Evolutionary conservation across 257 asterid species (phyloP).

Genomic region (Plectranthus barbatus): DNA sequence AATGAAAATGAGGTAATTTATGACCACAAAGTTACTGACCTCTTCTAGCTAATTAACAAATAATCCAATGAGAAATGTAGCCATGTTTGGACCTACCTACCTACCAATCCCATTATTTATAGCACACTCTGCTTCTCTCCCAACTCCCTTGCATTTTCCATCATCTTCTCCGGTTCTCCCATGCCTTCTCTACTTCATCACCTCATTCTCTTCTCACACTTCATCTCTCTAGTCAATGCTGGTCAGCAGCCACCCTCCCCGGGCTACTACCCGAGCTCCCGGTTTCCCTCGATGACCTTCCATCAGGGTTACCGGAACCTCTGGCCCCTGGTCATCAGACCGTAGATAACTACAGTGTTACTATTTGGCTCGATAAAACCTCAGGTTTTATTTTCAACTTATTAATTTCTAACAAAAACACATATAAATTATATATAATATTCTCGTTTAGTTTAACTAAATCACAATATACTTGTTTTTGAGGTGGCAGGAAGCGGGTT

Average conservation of each 20-base stretch:
- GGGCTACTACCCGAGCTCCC: conserved; percentile 68
- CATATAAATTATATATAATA: too few relatives aligned
- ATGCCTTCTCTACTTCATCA: neutral
- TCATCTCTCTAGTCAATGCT: conserved; percentile 29
- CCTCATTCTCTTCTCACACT: conserved; percentile 12
- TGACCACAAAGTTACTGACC: too few relatives aligned
- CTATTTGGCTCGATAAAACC: conserved; percentile 75
- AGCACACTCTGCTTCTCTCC: neutral
- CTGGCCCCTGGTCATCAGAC: conserved; percentile 72
- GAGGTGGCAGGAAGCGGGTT: neutral
- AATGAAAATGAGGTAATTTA: too few relatives aligned
- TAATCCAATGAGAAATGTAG: too few relatives aligned
- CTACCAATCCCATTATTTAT: too few relatives aligned
- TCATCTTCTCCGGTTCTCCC: too few relatives aligned
- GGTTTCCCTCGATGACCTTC: conserved; percentile 50
- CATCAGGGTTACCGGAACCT: conserved; percentile 51
- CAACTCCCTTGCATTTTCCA: neutral
- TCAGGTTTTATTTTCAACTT: conserved; percentile 39
- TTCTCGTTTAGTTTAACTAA: too few relatives aligned
- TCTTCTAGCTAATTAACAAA: too few relatives aligned
- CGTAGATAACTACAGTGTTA: conserved; percentile 47
- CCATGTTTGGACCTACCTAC: too few relatives aligned
- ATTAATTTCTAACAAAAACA: too few relatives aligned
- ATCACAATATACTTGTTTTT: too few relatives aligned
- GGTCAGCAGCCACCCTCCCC: conserved; percentile 71